A percentile compares a stretch with the other conserved stretches of the same genome.
These are phyloP conservation scores for Nakataea oryzae DNA, from an alignment of 2,329 filamentous ascomycete species.

Conservation along the genomic window DNA sequence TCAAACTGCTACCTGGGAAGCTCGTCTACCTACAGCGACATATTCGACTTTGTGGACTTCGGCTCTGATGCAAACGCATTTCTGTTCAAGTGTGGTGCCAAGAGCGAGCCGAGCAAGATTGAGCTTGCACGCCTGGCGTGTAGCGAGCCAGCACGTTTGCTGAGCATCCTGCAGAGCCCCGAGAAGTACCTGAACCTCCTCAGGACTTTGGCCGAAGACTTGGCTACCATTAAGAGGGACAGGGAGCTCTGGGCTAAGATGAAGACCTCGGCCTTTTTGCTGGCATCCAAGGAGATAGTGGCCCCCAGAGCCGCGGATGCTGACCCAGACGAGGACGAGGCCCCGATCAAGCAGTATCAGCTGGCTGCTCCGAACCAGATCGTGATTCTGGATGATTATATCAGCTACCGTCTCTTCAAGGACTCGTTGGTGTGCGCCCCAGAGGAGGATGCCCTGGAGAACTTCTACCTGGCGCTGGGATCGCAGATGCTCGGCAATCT, in stretches of 20 bases:
- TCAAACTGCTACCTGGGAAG: slow-evolving; percentile 71
- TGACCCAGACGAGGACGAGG: slow-evolving; percentile 46
- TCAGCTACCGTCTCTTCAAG: slow-evolving; percentile 82
- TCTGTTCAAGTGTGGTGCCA: slow-evolving; percentile 78
- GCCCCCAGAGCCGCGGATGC: slow-evolving; percentile 21
- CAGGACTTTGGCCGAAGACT: slow-evolving; percentile 67
- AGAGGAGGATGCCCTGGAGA: slow-evolving; percentile 77
- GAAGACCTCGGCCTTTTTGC: slow-evolving; percentile 63
- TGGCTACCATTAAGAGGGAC: slow-evolving; percentile 62
- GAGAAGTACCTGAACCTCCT: slow-evolving; percentile 84
- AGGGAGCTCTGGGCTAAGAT: slow-evolving; percentile 69
- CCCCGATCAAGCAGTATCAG: slow-evolving; percentile 66
- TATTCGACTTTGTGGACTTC: slow-evolving; percentile 97
- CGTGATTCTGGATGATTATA: slow-evolving; percentile 78
- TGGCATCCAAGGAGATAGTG: slow-evolving; percentile 70
- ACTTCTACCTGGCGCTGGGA: slow-evolving; percentile 75
- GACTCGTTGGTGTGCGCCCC: slow-evolving; percentile 75
- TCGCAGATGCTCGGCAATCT: slow-evolving; percentile 65
- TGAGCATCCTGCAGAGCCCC: slow-evolving; percentile 66
- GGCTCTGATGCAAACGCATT: slow-evolving; percentile 81
- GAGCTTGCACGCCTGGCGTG: slow-evolving; percentile 82
- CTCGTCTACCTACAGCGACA: slow-evolving; percentile 63
- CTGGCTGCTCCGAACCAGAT: slow-evolving; percentile 63
- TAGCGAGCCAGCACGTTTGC: slow-evolving; percentile 69
- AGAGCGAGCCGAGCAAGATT: slow-evolving; percentile 75